Evolutionary conservation across 164 flowering plant genomes (phyloP), one percentile per base, ranked within the genome.

Genomic region (Chloranthus sessilifolius): DNA sequence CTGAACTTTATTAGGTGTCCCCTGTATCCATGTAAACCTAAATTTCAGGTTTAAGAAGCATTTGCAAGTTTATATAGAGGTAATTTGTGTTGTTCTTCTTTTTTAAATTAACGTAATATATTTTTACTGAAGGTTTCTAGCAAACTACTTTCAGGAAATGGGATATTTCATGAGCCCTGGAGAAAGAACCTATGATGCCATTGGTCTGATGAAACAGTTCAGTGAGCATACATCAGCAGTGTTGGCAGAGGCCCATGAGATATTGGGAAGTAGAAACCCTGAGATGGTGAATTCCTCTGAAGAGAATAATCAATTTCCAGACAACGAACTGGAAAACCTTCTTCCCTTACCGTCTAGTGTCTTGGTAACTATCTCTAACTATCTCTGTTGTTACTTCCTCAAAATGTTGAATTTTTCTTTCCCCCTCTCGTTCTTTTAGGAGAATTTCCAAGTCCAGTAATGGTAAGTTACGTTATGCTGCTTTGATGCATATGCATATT

Each of bases 131-230:
- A n/a, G n/a, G n/a, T 19, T 19, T 41, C 19, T 12, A 20, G 15
- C 44, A 41, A 15, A 5, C 33, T 16, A 42, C 31, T 37, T 66
- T 58, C 79, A 86, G 98, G 95, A 90, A 53, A 70, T 87, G 9
- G 95, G 82, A 12, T 75, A 48, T 47, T 68, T 79, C 24, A 49
- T 76, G 78, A 90, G 91, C 65, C 97, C 95, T 4, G 81, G 75
- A 1, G 79, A 82, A 15, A 65, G 74, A 71, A 74, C 89, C 66
- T 84, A 76, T 61, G 98, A 90, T 74, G 95, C 98, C 12, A 41
- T 87, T 57, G 85, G 83, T 41, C 58, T 84, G 60, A 84, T 87
- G 98, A 78, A 70, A 60, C 89, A 89, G 64, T 65, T 85, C 60
- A 80, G 79, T 45, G 95, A 81, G 69, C 85, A 82, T 33, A 76